phyloP scores from a whole-genome alignment of 148 eudicot genomes.

The Camellia japonica region DNA sequence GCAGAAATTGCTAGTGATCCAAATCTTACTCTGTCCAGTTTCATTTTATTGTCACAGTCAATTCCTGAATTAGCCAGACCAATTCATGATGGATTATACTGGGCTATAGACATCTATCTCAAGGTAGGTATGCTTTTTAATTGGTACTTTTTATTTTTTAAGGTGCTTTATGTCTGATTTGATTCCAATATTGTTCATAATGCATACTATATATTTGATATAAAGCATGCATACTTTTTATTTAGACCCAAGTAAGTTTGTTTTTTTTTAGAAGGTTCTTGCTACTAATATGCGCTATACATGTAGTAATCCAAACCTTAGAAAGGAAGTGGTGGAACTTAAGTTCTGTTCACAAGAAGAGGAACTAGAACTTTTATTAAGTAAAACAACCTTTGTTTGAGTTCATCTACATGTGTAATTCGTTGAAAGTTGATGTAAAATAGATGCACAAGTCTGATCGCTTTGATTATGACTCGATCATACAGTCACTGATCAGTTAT shows the following conservation, averaged over 20 bases:
- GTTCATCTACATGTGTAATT: not conserved
- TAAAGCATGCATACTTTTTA: not conserved
- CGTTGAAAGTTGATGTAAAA: not conserved
- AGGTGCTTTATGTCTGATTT: not conserved
- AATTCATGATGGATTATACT: constrained; percentile 73
- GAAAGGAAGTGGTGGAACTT: not conserved
- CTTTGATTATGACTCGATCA: not conserved
- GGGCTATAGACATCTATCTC: constrained; percentile 67
- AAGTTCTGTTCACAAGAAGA: not conserved
- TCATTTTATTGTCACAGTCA: constrained; percentile 46
- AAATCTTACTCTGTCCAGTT: constrained; percentile 43
- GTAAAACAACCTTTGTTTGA: not conserved
- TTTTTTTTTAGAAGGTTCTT: not conserved
- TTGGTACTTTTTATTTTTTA: not conserved
- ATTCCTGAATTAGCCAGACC: constrained; percentile 75
- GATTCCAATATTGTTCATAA: not conserved
- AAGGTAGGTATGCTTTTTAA: constrained; percentile 45
- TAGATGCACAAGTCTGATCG: not conserved
- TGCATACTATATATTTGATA: not conserved
- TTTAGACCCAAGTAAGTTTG: not conserved
- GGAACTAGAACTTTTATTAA: not conserved
- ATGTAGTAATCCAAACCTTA: not conserved
- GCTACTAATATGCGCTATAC: not conserved
- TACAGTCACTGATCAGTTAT: not conserved
- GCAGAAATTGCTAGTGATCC: constrained; percentile 65